A percentile compares a stretch with the other conserved stretches of the same genome.
phyloP scores from a whole-genome alignment of 441 rosid genomes.

The Arabidopsis hybrid region DNA sequence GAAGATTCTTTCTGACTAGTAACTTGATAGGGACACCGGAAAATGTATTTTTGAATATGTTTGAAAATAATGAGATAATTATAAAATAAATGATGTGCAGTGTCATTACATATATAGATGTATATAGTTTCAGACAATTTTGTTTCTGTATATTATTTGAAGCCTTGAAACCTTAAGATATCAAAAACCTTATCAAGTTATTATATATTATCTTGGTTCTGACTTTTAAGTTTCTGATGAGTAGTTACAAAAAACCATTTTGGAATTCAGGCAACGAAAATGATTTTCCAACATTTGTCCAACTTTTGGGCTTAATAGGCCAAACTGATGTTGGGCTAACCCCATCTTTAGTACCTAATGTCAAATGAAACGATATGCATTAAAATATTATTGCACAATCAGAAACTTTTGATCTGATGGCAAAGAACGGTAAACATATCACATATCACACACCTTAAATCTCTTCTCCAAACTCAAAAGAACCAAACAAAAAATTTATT shows the following conservation, averaged over 20 bases:
- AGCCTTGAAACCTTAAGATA: background rate
- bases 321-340: background rate
- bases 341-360: background rate
- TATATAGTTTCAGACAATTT: background rate
- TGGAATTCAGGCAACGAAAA: background rate
- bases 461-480: constrained; percentile 17
- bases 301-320: constrained; percentile 13
- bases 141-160: constrained; percentile 5
- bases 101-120: constrained; percentile 4
- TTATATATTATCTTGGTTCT: constrained; percentile 12
- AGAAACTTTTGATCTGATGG: constrained; percentile 20
- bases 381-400: constrained; percentile 1
- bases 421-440: constrained; percentile 13
- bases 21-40: constrained; percentile 4
- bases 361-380: background rate
- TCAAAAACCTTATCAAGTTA: background rate
- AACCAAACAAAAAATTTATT: background rate
- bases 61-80: constrained; percentile 1
- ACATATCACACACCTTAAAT: constrained; percentile 19
- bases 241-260: background rate
- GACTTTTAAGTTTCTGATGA: constrained; percentile 2
- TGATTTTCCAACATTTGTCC: background rate
- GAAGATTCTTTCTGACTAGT: constrained; percentile 34
- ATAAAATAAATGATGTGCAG: constrained; percentile 20
- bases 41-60: background rate